Base-by-base conservation (phyloP, 257 asterid species). In the Euphrasia confusa region DNA sequence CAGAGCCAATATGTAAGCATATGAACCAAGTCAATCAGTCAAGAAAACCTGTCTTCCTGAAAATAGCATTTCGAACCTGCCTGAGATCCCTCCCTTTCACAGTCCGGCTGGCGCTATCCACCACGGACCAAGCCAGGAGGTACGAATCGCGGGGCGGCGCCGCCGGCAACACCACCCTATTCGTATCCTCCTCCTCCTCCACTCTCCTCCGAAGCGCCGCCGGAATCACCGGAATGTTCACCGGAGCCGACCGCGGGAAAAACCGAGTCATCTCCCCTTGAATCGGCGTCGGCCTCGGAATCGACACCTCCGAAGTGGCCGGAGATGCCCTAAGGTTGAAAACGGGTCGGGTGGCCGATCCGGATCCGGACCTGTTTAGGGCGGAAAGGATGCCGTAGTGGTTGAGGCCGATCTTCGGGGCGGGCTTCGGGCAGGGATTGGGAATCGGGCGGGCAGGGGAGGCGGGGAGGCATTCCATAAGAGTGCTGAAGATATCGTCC, bases 21-120 rank as follows among this genome's bases (percentile, higher is more conserved):
- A 49, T 14, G 52, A 45, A 45, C 52, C 52, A 45, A 45, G 7
- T 45, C 17, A 45, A 45, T 33, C 6, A 40, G 6, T 40, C 48
- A 11, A 40, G 4, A 13, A 49, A 49, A 49, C 55, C 55, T 3
- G 24, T 49, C 55, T 14, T 49, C 10, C 55, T 24, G 4, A n/a
- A 49, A 49, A 49, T 15, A 6, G 55, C 55, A 14, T 49, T 14
- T 24, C 55, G 55, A 5, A 49, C 55, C 55, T 49, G 55, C 55
- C 55, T 49, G 26, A 49, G 55, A 49, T 49, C 55, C 55, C 55
- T 49, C 55, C 55, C 55, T 49, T 49, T 49, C 55, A 49, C 10
- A 4, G 55, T 49, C 26, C 55, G 27, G 26, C 55, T 26, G 0
- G 10, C 26, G 15, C 55, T 26, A 8, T 49, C 55, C 55, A 49